Evolutionary conservation across 179 eudicot genomes (phyloP).

Genomic region (Spergularia azorica): DNA sequence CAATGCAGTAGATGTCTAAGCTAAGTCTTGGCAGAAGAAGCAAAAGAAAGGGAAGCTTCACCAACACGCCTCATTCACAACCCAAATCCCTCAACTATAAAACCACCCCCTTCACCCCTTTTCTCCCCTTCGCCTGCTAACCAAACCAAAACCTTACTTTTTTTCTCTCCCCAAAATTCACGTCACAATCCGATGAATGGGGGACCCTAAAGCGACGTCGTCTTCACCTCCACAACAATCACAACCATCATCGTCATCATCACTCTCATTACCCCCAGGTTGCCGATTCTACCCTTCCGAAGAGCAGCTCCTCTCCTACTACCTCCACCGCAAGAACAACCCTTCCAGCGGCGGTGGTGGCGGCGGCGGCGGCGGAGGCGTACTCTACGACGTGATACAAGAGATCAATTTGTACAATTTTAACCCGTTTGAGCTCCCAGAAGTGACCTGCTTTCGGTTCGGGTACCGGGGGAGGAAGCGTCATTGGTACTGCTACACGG

Average conservation of each 20-base stretch:
- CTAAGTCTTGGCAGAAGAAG: no score
- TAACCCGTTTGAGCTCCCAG: conserved; percentile 50
- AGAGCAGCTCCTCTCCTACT: conserved; percentile 41
- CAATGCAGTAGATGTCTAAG: no score
- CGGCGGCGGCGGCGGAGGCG: background rate
- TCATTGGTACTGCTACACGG: conserved; percentile 57
- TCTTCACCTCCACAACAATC: background rate
- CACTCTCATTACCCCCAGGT: conserved; percentile 43
- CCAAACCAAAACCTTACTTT: background rate
- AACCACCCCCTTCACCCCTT: background rate
- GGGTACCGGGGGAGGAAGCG: conserved; percentile 46
- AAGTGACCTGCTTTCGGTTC: conserved; percentile 39
- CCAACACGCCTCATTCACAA: background rate
- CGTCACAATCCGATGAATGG: conserved; percentile 34
- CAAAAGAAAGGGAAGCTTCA: background rate
- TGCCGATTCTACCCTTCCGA: conserved; percentile 63
- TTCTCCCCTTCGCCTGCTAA: background rate
- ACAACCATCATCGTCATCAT: no score
- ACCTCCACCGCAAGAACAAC: conserved; percentile 38
- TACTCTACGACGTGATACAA: conserved; percentile 27
- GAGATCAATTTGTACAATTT: conserved; percentile 41
- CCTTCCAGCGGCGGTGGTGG: conserved; percentile 33
- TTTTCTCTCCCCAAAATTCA: background rate
- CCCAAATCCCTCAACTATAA: background rate
- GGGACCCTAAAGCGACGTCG: conserved; percentile 28